Base-by-base conservation (phyloP, 1,139 yeast genomes). In the Hansenula sp. region DNA sequence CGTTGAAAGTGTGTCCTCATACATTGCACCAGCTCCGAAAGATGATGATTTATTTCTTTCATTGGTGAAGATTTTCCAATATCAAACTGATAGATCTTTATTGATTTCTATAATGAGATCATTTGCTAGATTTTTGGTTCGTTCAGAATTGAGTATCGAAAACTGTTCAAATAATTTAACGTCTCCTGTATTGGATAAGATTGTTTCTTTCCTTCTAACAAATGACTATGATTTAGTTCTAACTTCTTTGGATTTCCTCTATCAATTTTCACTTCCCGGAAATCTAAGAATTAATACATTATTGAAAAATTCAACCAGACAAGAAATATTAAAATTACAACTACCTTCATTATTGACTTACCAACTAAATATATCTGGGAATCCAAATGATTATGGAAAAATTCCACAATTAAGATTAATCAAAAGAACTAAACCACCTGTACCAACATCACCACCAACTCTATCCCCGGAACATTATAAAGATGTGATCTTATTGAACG, bases 1-100 rank as follows among this genome's bases (percentile, higher is more conserved):
- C 36, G 76, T 88, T 43, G 99, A 93, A 60, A 83, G 93, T 3
- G 77, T 90, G 39, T 82, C 93, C 7, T 85, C 96, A 42, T 88
- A 87, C 62, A 74, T 87, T 54, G 81, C 89, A 13, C 93, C 94
- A 31, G 84, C 82, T 32, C 72, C 76, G 38, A 76, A 75, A 50
- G 77, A 79, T 53, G 91, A 85, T 61, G 76, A 76, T 11, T 67
- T 81, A 46, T 83, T 84, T 60, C 65, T 74, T 43, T 65, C 72
- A 10, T 65, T 84, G 40, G 65, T 79, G 39, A 58, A 65, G 9
- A 67, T 81, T 21, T 70, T 84, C 41, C 61, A 64, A 25, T 53
- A 58, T 24, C 69, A 79, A 9, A 70, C 71, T 41, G 93, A 85
- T 58, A 77, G 86, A 53, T 69, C 79, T 40, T 63, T 79, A 47